phyloP scores from a whole-genome alignment of 192 early-diverging fungal genomes.

The Coemansia sp. region DNA sequence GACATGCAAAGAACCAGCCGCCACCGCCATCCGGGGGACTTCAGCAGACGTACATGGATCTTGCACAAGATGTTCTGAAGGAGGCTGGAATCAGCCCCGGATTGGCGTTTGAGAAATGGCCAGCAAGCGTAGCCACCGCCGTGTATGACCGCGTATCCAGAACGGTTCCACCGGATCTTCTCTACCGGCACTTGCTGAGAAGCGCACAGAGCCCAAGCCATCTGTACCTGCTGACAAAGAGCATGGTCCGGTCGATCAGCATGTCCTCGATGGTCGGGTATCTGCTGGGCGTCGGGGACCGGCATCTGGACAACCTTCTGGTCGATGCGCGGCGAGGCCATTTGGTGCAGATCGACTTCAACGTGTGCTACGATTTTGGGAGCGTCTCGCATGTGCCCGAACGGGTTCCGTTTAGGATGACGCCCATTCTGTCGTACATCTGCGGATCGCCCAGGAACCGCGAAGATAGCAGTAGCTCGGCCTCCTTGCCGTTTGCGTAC shows the following conservation, averaged over 20 bases:
- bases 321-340: conserved; percentile 53
- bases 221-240: conserved; percentile 9
- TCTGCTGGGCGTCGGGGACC: conserved; percentile 67
- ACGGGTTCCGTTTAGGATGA: conserved; percentile 74
- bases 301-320: conserved; percentile 76
- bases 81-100: neutral
- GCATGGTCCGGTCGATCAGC: conserved; percentile 32
- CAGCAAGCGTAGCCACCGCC: neutral
- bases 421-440: conserved; percentile 51
- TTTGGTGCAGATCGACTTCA: conserved; percentile 75
- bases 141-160: conserved; percentile 23
- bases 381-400: conserved; percentile 64
- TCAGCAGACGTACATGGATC: conserved; percentile 17
- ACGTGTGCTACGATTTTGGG: conserved; percentile 76
- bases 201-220: conserved; percentile 22
- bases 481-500: conserved; percentile 15
- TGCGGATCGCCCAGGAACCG: conserved; percentile 17
- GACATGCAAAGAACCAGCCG: neutral
- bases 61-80: conserved; percentile 11
- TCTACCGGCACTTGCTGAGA: conserved; percentile 15
- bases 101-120: conserved; percentile 28
- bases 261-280: conserved; percentile 67
- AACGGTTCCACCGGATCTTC: conserved; percentile 11
- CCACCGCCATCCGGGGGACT: neutral
- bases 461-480: neutral